These are phyloP conservation scores for Termitomyces sp. DNA, from an alignment of 768 basidiomycete species.

Conservation along the genomic window DNA sequence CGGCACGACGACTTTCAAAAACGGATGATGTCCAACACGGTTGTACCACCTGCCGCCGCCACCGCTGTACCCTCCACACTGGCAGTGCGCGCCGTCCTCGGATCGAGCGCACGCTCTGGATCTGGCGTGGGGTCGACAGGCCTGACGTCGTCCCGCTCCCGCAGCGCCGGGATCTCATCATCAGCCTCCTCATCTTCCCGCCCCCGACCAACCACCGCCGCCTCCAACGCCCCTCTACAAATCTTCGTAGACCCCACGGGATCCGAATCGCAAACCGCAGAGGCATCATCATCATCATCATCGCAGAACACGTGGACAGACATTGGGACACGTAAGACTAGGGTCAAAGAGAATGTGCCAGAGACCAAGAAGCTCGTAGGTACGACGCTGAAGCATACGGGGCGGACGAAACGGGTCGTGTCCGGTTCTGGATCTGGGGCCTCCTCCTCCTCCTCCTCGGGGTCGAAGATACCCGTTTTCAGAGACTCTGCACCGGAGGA, in stretches of 20 bases:
- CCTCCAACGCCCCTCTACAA: slow-evolving; percentile 56
- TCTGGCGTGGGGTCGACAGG: slow-evolving; percentile 27
- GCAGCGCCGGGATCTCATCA: not conserved
- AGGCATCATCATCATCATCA: too few species aligned
- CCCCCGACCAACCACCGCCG: slow-evolving; percentile 30
- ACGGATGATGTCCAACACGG: slow-evolving; percentile 70
- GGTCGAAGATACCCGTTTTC: slow-evolving; percentile 65
- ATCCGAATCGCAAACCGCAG: slow-evolving; percentile 40
- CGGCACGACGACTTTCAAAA: slow-evolving; percentile 87
- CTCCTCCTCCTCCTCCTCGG: too few species aligned
- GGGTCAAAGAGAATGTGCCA: slow-evolving; percentile 75
- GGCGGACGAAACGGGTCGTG: slow-evolving; percentile 49
- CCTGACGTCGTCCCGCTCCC: slow-evolving; percentile 16
- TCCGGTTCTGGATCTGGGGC: slow-evolving; percentile 29
- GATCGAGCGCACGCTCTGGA: slow-evolving; percentile 41
- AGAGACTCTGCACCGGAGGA: slow-evolving; percentile 55
- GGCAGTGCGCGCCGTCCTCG: slow-evolving; percentile 24
- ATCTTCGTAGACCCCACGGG: slow-evolving; percentile 73
- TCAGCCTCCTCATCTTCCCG: slow-evolving; percentile 19
- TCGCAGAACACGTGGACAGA: slow-evolving; percentile 59
- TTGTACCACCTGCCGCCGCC: slow-evolving; percentile 33
- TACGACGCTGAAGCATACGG: slow-evolving; percentile 61
- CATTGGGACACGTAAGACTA: slow-evolving; percentile 70
- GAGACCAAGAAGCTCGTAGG: slow-evolving; percentile 68
- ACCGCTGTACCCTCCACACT: slow-evolving; percentile 23